These are phyloP conservation scores for Akebia trifoliata DNA, from an alignment of 164 flowering plant genomes.

Conservation along the genomic window DNA sequence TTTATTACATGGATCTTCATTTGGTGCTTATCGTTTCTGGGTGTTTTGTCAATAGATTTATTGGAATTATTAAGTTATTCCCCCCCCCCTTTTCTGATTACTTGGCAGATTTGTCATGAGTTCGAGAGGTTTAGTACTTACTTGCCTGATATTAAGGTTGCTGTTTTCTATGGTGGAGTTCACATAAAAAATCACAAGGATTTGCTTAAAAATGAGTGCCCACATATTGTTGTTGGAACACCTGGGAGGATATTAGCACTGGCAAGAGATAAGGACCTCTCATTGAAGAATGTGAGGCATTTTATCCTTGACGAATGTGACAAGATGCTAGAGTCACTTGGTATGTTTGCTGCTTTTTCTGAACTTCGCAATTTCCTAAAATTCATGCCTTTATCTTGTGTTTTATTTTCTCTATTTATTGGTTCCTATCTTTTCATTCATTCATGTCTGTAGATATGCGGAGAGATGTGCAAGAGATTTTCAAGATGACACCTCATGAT, in stretches of 20 bases:
- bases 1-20: not conserved
- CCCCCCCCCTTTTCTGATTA: too few species aligned
- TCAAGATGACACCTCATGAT: slow-evolving; percentile 98
- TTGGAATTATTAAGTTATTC: too few species aligned
- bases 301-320: slow-evolving; percentile 98
- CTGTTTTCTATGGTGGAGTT: slow-evolving; percentile 97
- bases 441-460: slow-evolving; percentile 65
- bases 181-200: slow-evolving; percentile 83
- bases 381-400: not conserved
- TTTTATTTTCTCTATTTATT: not conserved
- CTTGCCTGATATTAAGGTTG: slow-evolving; percentile 79
- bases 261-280: slow-evolving; percentile 86
- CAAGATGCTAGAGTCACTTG: slow-evolving; percentile 97
- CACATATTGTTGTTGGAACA: slow-evolving; percentile 96
- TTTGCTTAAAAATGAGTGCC: slow-evolving; percentile 88
- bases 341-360: slow-evolving; percentile 31
- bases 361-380: not conserved
- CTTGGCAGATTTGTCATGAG: slow-evolving; percentile 90
- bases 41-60: too few species aligned
- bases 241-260: slow-evolving; percentile 91
- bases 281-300: slow-evolving; percentile 89
- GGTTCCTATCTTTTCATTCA: too few species aligned
- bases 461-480: slow-evolving; percentile 95
- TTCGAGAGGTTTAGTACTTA: slow-evolving; percentile 94
- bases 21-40: not conserved